Evolutionary conservation across 495 filamentous ascomycete genomes (phyloP).

Genomic region (Penicillium soppii): DNA sequence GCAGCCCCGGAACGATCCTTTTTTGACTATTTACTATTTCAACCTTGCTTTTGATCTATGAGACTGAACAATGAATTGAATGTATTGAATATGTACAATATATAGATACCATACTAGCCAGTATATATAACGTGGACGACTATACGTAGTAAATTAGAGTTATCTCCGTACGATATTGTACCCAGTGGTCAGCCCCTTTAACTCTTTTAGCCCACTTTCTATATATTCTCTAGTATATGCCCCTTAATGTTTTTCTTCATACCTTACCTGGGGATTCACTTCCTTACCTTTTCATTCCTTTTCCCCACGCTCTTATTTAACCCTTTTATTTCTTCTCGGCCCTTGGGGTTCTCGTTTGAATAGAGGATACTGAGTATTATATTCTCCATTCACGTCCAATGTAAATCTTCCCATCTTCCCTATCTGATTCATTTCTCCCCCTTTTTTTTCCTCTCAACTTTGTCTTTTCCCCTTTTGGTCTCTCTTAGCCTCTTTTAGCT

Average conservation of each 20-base stretch:
- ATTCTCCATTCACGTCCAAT: slow-evolving; percentile 10
- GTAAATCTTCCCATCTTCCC: slow-evolving; percentile 27
- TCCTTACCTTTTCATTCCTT: slow-evolving; percentile 27
- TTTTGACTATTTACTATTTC: background rate
- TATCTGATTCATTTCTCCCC: slow-evolving; percentile 23
- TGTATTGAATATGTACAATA: too few relatives aligned
- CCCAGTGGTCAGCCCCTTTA: too few relatives aligned
- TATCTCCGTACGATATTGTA: too few relatives aligned
- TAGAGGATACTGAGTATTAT: slow-evolving; percentile 5
- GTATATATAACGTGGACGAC: too few relatives aligned
- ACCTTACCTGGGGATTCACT: slow-evolving; percentile 33
- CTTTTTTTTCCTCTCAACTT: slow-evolving; percentile 36
- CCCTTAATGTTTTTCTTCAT: slow-evolving; percentile 17
- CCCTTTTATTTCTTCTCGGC: slow-evolving; percentile 9
- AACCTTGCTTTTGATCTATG: background rate
- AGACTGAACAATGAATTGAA: too few relatives aligned
- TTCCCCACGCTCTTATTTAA: slow-evolving; percentile 17
- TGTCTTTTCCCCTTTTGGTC: slow-evolving; percentile 17
- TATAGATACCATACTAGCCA: too few relatives aligned
- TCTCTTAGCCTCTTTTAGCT: slow-evolving; percentile 30
- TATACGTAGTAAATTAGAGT: slow-evolving; percentile 1
- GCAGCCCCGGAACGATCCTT: slow-evolving; percentile 22
- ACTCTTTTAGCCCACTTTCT: slow-evolving; percentile 10
- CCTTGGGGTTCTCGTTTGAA: slow-evolving; percentile 4
- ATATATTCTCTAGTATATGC: too few relatives aligned